These are phyloP conservation scores for Saturnispora quitensis DNA, from an alignment of 805 yeast species.

Conservation along the genomic window DNA sequence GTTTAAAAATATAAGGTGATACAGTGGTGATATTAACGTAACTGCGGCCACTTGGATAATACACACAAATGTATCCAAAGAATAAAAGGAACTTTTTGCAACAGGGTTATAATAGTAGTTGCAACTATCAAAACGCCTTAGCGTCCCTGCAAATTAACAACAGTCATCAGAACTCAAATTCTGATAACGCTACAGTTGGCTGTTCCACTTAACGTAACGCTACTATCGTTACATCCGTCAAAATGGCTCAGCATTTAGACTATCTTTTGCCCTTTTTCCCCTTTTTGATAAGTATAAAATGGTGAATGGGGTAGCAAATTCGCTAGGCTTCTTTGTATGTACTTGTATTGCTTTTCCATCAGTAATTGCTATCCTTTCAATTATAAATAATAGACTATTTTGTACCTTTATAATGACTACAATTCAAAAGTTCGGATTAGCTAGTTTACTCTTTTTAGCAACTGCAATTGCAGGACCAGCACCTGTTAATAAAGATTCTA, in stretches of 20 bases:
- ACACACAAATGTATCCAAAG: no score
- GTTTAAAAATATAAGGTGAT: no score
- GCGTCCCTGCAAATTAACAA: no score
- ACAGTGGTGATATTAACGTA: no score
- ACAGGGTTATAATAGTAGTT: no score
- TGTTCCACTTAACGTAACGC: no score
- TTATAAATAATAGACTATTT: background rate
- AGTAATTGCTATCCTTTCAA: background rate
- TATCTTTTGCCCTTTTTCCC: background rate
- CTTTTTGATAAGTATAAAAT: background rate
- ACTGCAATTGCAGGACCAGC: conserved; percentile 28
- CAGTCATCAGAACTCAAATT: no score
- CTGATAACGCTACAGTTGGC: no score
- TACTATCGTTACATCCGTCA: background rate
- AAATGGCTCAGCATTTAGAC: background rate
- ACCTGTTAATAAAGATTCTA: conserved; percentile 41
- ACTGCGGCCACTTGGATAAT: no score
- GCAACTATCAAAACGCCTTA: no score
- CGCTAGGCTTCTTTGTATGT: background rate
- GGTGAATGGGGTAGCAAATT: background rate
- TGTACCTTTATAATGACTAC: background rate
- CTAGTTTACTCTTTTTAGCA: background rate
- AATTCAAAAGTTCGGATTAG: background rate
- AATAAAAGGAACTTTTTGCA: no score
- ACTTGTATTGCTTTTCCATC: background rate